Percentiles rank a stretch among this genome's conserved stretches.
Evolutionary conservation across 495 filamentous ascomycete genomes (phyloP).

Genomic region (Filosporella fistucella): DNA sequence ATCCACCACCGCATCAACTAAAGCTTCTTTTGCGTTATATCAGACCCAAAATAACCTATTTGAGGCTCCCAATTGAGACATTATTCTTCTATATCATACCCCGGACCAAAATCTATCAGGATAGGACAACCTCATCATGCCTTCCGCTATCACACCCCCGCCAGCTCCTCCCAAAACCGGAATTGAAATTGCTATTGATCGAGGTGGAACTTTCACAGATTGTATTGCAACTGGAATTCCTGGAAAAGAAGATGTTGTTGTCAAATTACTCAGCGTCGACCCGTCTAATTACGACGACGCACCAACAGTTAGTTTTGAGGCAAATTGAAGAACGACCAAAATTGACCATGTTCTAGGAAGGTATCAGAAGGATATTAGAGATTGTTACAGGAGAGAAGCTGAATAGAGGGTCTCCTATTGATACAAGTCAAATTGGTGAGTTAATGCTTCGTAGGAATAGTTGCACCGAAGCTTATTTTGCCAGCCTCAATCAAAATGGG

Average conservation of each 20-base stretch:
- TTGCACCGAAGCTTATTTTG: slow-evolving; percentile 58
- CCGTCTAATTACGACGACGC: slow-evolving; percentile 47
- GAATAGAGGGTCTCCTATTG: slow-evolving; percentile 1
- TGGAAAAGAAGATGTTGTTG: slow-evolving; percentile 42
- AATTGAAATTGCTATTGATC: slow-evolving; percentile 46
- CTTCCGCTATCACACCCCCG: slow-evolving; percentile 3
- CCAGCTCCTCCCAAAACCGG: background rate
- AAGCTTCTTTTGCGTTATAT: too few relatives aligned
- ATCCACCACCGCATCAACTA: too few relatives aligned
- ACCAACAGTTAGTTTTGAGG: too few relatives aligned
- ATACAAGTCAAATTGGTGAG: slow-evolving; percentile 57
- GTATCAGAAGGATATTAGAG: slow-evolving; percentile 27
- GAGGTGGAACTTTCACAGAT: slow-evolving; percentile 66
- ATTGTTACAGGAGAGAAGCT: slow-evolving; percentile 16
- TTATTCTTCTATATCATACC: too few relatives aligned
- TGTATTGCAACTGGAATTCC: slow-evolving; percentile 54
- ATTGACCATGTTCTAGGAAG: too few relatives aligned
- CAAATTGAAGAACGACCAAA: too few relatives aligned
- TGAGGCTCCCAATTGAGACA: too few relatives aligned
- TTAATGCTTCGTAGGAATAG: slow-evolving; percentile 61
- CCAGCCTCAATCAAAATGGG: slow-evolving; percentile 1
- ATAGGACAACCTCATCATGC: slow-evolving; percentile 5
- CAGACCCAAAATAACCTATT: too few relatives aligned
- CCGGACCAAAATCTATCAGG: too few relatives aligned
- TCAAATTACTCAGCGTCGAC: slow-evolving; percentile 47